Evolutionary conservation across 179 eudicot genomes (phyloP).

Genomic region (Silene vulgaris): DNA sequence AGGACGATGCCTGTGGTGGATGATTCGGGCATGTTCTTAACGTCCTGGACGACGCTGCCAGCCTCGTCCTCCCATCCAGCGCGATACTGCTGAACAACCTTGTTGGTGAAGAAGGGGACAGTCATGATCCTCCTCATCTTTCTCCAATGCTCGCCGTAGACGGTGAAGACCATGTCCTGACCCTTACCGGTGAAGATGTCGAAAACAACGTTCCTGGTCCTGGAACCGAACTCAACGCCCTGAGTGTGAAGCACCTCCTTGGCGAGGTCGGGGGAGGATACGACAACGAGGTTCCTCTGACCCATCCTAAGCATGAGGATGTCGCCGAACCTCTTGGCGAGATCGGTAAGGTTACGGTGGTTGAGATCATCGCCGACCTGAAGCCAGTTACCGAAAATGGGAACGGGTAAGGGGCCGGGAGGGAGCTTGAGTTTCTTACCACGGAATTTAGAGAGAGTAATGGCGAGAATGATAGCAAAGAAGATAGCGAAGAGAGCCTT

Average conservation of each 20-base stretch:
- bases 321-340: neutral
- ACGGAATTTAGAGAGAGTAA: neutral
- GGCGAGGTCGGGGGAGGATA: neutral
- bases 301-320: neutral
- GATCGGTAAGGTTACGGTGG: neutral
- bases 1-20: neutral
- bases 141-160: neutral
- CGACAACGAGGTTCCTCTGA: neutral
- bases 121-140: neutral
- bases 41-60: neutral
- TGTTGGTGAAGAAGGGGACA: neutral
- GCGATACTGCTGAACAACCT: neutral
- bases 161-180: neutral
- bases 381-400: neutral
- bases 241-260: neutral
- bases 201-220: neutral
- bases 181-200: neutral
- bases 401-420: neutral
- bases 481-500: neutral
- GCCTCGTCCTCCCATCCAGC: neutral
- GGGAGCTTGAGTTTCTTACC: neutral
- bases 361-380: neutral
- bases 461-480: neutral
- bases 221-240: neutral
- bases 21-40: neutral